Conservation (phyloP, 257 asterid genomes). For the Solanum lycopersicoides region DNA sequence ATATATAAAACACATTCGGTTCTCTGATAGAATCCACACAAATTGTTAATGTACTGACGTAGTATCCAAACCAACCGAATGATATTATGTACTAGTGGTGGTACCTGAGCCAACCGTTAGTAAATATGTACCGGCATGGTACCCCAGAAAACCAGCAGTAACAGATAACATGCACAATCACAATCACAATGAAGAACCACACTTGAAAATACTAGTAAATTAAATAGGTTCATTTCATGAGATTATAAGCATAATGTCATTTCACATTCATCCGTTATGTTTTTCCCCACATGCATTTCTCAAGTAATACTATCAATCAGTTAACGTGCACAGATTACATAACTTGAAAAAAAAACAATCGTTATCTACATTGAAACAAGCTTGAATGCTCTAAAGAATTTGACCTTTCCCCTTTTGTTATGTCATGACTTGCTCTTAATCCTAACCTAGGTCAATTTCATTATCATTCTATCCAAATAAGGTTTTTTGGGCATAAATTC, state of each 20-base stretch:
- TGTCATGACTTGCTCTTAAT: background rate
- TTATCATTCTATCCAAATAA: background rate
- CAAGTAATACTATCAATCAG: background rate
- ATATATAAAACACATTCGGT: background rate
- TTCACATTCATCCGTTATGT: background rate
- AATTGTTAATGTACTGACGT: too few relatives aligned
- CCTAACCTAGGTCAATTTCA: too few relatives aligned
- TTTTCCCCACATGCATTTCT: background rate
- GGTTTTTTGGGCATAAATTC: background rate
- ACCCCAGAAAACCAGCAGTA: background rate
- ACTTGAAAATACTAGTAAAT: background rate
- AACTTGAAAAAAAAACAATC: background rate
- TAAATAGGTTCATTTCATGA: background rate
- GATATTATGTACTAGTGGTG: background rate
- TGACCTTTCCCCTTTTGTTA: background rate
- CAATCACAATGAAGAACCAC: background rate
- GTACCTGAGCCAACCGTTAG: background rate
- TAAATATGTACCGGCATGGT: too few relatives aligned
- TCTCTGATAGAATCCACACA: background rate
- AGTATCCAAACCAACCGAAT: background rate
- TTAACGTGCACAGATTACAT: background rate
- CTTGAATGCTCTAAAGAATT: background rate
- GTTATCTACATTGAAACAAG: too few relatives aligned
- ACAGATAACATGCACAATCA: too few relatives aligned
- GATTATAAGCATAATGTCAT: background rate